A percentile compares a stretch with the other conserved stretches of the same genome.
Evolutionary conservation across 2,329 filamentous ascomycete species (phyloP).

Genomic region (Beauveria caledonica): DNA sequence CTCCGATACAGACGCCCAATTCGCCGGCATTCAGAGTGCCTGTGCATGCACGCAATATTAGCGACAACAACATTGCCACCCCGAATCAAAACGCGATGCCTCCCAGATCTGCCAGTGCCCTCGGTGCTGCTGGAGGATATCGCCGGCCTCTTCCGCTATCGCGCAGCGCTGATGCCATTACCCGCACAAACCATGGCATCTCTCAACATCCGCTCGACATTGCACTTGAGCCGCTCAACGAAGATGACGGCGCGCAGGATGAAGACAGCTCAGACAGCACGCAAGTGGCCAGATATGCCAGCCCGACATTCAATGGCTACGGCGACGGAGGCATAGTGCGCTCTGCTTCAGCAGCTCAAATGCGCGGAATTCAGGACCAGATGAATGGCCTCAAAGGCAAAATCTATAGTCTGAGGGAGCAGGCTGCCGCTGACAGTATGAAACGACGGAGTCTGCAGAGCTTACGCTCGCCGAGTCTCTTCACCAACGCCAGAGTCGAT

Average conservation of each 20-base stretch:
- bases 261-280: constrained; percentile 25
- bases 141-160: constrained; percentile 39
- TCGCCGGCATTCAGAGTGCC: constrained; percentile 16
- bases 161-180: constrained; percentile 35
- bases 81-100: constrained; percentile 24
- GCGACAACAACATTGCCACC: constrained; percentile 21
- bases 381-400: constrained; percentile 80
- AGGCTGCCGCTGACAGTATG: constrained; percentile 70
- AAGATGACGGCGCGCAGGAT: constrained; percentile 36
- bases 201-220: constrained; percentile 34
- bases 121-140: constrained; percentile 51
- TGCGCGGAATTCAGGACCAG: constrained; percentile 69
- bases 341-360: constrained; percentile 64
- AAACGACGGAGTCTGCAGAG: constrained; percentile 70
- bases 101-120: constrained; percentile 56
- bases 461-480: constrained; percentile 67
- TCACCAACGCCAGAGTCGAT: constrained; percentile 55
- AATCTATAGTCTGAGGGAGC: constrained; percentile 70
- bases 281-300: constrained; percentile 32
- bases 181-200: constrained; percentile 26
- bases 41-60: constrained; percentile 23
- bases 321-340: constrained; percentile 48
- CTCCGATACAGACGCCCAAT: constrained; percentile 34
- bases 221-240: constrained; percentile 44
- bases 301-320: constrained; percentile 34